Evolutionary conservation across 2,329 filamentous ascomycete genomes (phyloP), one percentile per base, ranked within the genome.

Genomic region (Trichoderma hamatum): DNA sequence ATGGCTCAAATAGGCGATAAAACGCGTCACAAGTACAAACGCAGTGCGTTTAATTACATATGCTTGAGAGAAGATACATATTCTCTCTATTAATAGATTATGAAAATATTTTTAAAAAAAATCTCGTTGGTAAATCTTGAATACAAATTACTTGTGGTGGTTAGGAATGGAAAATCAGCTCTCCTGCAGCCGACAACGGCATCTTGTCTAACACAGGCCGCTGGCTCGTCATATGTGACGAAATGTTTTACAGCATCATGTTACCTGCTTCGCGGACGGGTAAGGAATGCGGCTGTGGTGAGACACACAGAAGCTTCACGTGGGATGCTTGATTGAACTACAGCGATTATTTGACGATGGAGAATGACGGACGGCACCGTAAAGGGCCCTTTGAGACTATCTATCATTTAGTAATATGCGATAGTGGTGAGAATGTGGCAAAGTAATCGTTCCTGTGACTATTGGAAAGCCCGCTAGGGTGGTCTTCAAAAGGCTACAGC

Each of bases 301-400:
- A 66, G 63, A 66, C 63, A 46, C 32, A 28, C 36, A 49, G 63
- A 34, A 7, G 32, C 52, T 49, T 58, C 63, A 66, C 63, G 63
- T 66, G 63, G 63, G 34, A 56, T 36, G 63, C 63, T 66, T 56
- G 52, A 30, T 56, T 66, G 36, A 56, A 58, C 55, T 36, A 21
- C 52, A 32, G 52, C 26, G 10, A 32, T 3, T 49, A 24, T 21
- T 43, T 49, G 46, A 64, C 30, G 21, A 64, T 16, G 39, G 26
- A 21, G 21, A n/a, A 30, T 13, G 7, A 21, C 32, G 60, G 46
- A 28, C 13, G 24, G 16, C 21, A 21, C 46, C 30, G 30, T 46
- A 21, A 32, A 32, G 36, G 30, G 32, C 21, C n/a, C 46, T 43
- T 39, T 19, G 30, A 34, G 34, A n/a, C 10, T 9, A 30, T 65